phyloP scores from a whole-genome alignment of 2,329 filamentous ascomycete genomes.

The Orbilia oligospora region DNA sequence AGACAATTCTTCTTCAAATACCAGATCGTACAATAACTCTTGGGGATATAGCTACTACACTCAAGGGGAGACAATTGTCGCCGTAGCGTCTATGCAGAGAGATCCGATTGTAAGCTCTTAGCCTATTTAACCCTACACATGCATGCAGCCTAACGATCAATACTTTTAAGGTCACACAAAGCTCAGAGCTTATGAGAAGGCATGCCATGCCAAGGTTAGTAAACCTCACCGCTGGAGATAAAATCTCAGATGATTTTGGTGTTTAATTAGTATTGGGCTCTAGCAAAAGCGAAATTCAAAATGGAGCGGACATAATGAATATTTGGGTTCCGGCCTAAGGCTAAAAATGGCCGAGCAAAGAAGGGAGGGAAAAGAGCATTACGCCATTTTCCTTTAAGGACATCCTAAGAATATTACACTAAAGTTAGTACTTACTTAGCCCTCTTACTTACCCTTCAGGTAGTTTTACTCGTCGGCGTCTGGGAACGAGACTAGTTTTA shows the following conservation, averaged over 20 bases:
- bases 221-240: not conserved
- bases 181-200: constrained; percentile 56
- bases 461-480: too few species aligned
- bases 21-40: constrained; percentile 1
- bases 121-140: not conserved
- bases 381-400: too few species aligned
- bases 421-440: too few species aligned
- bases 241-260: not conserved
- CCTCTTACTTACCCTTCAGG: too few species aligned
- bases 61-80: constrained; percentile 76
- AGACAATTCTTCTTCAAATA: not conserved
- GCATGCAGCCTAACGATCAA: not conserved
- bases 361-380: not conserved
- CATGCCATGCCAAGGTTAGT: constrained; percentile 51
- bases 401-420: too few species aligned
- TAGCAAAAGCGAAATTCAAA: constrained; percentile 49
- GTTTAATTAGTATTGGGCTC: constrained; percentile 3
- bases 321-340: constrained; percentile 41
- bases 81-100: constrained; percentile 89
- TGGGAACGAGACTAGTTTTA: too few species aligned
- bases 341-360: not conserved
- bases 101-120: constrained; percentile 77
- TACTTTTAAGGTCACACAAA: constrained; percentile 32
- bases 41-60: constrained; percentile 45
- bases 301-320: constrained; percentile 35